Base-by-base conservation (phyloP, 2,329 filamentous ascomycete genomes). In the Aaosphaeria pasadenensis region DNA sequence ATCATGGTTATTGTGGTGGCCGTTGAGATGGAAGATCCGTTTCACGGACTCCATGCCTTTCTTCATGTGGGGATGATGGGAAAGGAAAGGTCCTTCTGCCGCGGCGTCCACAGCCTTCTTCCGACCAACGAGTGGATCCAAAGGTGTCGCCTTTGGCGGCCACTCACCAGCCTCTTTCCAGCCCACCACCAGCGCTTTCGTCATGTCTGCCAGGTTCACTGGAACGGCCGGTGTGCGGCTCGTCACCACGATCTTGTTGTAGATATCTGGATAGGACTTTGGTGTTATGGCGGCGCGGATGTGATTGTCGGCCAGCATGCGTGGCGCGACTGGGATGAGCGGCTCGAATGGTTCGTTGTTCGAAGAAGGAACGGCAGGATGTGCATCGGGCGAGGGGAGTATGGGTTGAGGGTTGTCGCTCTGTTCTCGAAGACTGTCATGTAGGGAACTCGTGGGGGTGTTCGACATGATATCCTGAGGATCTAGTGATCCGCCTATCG, bases 161-260 rank as follows among this genome's bases (percentile, higher is more conserved):
- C 92, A 97, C 69, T 96, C 89, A 11, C 91, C 91, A 60, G 94
- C 89, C 38, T 89, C 81, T 70, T 95, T 95, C 92, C 92, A 96
- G 39, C 92, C 92, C 30, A 87, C 80, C 1, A 97, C 91, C 55
- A 92, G 88, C 9, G 89, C 84, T 7, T 84, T 81, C 24, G 89
- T 83, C 74, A 96, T 85, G 59, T 95, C 89, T 30, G 80, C 75
- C 0, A 97, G 80, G 59, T 96, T 96, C 62, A 96, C 87, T 4
- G 92, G 92, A 11, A 95, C 89, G 1, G 87, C 86, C 0, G 92
- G 92, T 3, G 90, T 89, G 54, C 94, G 81, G 35, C 79, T 82
- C 61, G 92, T 86, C 1, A 91, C 69, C 39, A 96, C 85, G 44
- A 96, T 87, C 71, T 96, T 96, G 64, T 88, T 87, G 75, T 95